phyloP scores from a whole-genome alignment of 495 filamentous ascomycete species.

The Annulohypoxylon stygium region DNA sequence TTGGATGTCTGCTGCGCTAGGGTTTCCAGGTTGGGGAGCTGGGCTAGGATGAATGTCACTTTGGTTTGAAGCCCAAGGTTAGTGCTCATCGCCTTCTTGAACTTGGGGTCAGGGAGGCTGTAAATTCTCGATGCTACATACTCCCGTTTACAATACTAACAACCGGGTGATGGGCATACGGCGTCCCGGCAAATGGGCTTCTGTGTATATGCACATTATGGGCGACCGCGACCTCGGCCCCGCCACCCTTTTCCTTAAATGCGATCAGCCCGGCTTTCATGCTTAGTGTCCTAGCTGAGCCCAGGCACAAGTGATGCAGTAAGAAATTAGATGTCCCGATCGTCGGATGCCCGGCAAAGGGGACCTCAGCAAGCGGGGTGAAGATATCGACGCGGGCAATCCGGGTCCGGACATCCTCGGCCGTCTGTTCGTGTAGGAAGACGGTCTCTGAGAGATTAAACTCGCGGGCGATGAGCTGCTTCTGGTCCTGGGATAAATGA shows the following conservation, averaged over 20 bases:
- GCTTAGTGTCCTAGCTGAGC: conserved; percentile 55
- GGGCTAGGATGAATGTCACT: conserved; percentile 69
- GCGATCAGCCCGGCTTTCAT: conserved; percentile 71
- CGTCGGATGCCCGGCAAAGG: conserved; percentile 82
- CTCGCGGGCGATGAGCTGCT: conserved; percentile 75
- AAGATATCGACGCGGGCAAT: conserved; percentile 75
- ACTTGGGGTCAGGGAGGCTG: background rate
- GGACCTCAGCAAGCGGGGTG: conserved; percentile 69
- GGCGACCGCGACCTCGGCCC: conserved; percentile 68
- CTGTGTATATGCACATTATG: conserved; percentile 74
- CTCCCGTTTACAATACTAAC: conserved; percentile 75
- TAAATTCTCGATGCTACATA: background rate
- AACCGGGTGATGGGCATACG: conserved; percentile 49
- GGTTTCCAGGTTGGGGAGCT: conserved; percentile 60
- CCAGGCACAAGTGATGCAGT: conserved; percentile 50
- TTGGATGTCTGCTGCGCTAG: conserved; percentile 53
- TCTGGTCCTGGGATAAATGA: conserved; percentile 62
- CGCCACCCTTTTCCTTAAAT: conserved; percentile 14
- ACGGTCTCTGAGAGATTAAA: conserved; percentile 88
- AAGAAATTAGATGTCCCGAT: conserved; percentile 73
- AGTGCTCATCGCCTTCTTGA: background rate
- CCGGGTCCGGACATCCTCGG: conserved; percentile 24
- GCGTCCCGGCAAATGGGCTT: conserved; percentile 34
- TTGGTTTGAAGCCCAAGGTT: background rate
- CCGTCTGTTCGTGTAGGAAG: conserved; percentile 70